These are phyloP conservation scores for Hawksworthiomyces lignivorus DNA, from an alignment of 2,329 filamentous ascomycete species.

Conservation along the genomic window DNA sequence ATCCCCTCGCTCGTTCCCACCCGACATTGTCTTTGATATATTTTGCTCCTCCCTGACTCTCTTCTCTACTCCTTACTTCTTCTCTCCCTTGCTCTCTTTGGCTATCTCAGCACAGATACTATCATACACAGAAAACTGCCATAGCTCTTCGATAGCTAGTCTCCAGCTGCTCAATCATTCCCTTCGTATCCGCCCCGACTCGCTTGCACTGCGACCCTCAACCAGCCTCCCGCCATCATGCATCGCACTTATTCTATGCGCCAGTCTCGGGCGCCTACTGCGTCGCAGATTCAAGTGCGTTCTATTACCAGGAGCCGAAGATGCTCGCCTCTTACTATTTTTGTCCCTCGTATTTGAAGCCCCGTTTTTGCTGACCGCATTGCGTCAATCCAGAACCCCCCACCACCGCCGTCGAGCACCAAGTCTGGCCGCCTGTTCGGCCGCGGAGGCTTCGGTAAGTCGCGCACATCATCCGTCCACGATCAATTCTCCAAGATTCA, in stretches of 20 bases:
- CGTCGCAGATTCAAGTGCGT: conserved; percentile 61
- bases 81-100: no score
- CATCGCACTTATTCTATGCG: conserved; percentile 99
- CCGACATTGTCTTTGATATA: neutral
- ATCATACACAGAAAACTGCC: no score
- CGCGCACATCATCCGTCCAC: neutral
- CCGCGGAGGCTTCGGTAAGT: conserved; percentile 74
- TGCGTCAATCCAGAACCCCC: conserved; percentile 66
- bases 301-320: neutral
- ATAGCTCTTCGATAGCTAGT: no score
- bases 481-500: no score
- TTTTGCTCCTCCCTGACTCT: neutral
- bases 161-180: no score
- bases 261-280: conserved; percentile 90
- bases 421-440: conserved; percentile 89
- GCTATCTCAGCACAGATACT: no score
- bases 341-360: neutral
- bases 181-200: neutral
- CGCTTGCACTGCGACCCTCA: no score
- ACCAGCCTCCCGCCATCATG: conserved; percentile 47
- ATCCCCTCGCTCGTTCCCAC: conserved; percentile 1
- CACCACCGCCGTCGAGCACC: conserved; percentile 82
- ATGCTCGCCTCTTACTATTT: neutral
- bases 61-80: neutral
- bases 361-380: neutral